Conservation (phyloP, 2,329 filamentous ascomycete genomes). For the Aspergillus fumigatiaffinis region DNA sequence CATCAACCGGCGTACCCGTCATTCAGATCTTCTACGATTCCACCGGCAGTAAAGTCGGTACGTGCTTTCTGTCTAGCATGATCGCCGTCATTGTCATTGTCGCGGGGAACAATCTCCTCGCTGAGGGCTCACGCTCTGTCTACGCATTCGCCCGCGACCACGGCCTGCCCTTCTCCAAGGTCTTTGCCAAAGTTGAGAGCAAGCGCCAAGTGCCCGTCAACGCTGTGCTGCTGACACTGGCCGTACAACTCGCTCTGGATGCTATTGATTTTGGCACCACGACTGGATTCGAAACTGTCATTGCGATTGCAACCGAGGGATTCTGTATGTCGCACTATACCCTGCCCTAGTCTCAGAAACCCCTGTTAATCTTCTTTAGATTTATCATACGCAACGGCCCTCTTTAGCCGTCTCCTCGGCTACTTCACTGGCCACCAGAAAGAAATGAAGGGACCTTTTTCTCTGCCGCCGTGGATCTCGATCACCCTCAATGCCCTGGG, state of each 20-base stretch:
- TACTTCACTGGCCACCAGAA: conserved; percentile 41
- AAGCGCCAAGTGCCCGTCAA: conserved; percentile 48
- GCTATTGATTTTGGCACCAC: conserved; percentile 54
- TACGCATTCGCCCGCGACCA: conserved; percentile 49
- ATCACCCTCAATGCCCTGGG: conserved; percentile 48
- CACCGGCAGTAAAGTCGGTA: conserved; percentile 42
- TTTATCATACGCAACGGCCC: conserved; percentile 55
- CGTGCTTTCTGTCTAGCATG: conserved; percentile 45
- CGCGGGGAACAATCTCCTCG: conserved; percentile 45
- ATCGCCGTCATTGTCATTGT: conserved; percentile 49
- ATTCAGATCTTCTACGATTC: conserved; percentile 53
- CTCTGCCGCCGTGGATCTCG: conserved; percentile 43
- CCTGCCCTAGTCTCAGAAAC: too few relatives aligned
- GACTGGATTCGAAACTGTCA: conserved; percentile 54
- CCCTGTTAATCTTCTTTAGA: conserved; percentile 28
- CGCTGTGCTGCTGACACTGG: conserved; percentile 45
- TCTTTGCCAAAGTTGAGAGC: conserved; percentile 45
- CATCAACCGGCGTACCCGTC: conserved; percentile 49
- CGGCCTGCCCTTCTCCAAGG: conserved; percentile 50
- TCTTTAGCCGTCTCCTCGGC: conserved; percentile 49
- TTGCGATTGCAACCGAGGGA: conserved; percentile 55
- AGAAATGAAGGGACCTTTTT: conserved; percentile 35
- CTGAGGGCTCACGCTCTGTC: conserved; percentile 45
- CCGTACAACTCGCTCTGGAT: conserved; percentile 51
- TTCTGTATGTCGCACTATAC: conserved; percentile 43